Evolutionary conservation across 257 asterid genomes (phyloP).

Genomic region (Jasminum sambac): DNA sequence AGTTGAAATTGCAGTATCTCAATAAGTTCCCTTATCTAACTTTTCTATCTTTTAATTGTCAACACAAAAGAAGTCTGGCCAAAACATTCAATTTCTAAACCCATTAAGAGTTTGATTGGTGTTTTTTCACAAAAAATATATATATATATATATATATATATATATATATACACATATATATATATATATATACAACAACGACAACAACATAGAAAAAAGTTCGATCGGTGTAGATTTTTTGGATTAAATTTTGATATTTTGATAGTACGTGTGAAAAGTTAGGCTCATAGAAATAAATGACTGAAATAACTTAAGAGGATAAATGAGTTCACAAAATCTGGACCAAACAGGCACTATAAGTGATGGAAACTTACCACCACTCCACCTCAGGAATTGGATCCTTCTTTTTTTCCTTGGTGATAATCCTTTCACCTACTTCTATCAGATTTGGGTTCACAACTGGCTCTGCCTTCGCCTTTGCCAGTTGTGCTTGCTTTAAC

Average conservation of each 20-base stretch:
- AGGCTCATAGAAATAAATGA: too few relatives aligned
- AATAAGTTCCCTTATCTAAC: slow-evolving; percentile 9
- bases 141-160: too few relatives aligned
- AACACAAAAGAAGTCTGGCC: neutral
- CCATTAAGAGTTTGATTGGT: slow-evolving; percentile 4
- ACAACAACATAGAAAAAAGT: too few relatives aligned
- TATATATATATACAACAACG: too few relatives aligned
- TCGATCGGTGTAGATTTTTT: too few relatives aligned
- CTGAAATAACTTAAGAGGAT: too few relatives aligned
- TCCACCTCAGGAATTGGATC: slow-evolving; percentile 91
- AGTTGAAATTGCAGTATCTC: slow-evolving; percentile 1
- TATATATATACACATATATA: too few relatives aligned
- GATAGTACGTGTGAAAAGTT: too few relatives aligned
- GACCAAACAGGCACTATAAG: neutral
- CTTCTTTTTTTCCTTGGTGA: slow-evolving; percentile 72
- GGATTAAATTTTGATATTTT: too few relatives aligned
- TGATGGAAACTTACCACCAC: slow-evolving; percentile 81
- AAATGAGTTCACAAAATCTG: too few relatives aligned
- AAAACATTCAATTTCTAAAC: slow-evolving; percentile 3
- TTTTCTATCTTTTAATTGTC: neutral
- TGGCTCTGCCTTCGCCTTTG: slow-evolving; percentile 86
- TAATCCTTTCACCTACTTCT: slow-evolving; percentile 84
- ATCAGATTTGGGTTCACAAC: slow-evolving; percentile 94
- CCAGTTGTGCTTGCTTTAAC: slow-evolving; percentile 89
- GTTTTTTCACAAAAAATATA: too few relatives aligned